These are phyloP conservation scores for Thelonectria blattea DNA, from an alignment of 2,329 filamentous ascomycete genomes.

Conservation along the genomic window DNA sequence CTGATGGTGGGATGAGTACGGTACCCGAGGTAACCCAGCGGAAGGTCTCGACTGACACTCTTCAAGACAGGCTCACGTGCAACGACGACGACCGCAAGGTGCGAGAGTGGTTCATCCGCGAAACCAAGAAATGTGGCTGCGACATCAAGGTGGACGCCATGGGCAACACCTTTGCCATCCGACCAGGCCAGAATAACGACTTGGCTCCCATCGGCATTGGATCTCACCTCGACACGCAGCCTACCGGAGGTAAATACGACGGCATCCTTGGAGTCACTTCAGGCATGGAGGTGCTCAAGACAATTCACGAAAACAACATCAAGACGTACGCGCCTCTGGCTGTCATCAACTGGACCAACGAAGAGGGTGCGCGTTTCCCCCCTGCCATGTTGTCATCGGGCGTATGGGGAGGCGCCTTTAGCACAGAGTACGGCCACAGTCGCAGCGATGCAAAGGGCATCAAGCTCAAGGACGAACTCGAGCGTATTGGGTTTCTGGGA, in stretches of 20 bases:
- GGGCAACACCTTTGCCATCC: conserved; percentile 79
- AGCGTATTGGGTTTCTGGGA: conserved; percentile 75
- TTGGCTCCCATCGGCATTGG: conserved; percentile 70
- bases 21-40: conserved; percentile 53
- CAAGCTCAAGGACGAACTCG: conserved; percentile 56
- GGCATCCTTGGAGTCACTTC: conserved; percentile 77
- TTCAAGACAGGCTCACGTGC: background rate
- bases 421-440: background rate
- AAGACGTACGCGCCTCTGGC: conserved; percentile 74
- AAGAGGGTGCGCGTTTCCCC: conserved; percentile 82
- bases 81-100: conserved; percentile 64
- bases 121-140: conserved; percentile 67
- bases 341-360: conserved; percentile 78
- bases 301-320: conserved; percentile 68
- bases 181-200: conserved; percentile 62
- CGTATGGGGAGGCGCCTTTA: conserved; percentile 66
- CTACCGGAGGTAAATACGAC: conserved; percentile 70
- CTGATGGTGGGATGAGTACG: background rate
- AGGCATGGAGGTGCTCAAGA: conserved; percentile 72
- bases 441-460: background rate
- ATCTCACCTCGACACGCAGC: conserved; percentile 70
- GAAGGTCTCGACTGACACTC: background rate
- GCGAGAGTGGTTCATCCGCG: conserved; percentile 75
- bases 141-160: conserved; percentile 72
- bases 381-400: conserved; percentile 78